Conservation (phyloP, 768 basidiomycete genomes). For the Dictyophora rubrovolvata region DNA sequence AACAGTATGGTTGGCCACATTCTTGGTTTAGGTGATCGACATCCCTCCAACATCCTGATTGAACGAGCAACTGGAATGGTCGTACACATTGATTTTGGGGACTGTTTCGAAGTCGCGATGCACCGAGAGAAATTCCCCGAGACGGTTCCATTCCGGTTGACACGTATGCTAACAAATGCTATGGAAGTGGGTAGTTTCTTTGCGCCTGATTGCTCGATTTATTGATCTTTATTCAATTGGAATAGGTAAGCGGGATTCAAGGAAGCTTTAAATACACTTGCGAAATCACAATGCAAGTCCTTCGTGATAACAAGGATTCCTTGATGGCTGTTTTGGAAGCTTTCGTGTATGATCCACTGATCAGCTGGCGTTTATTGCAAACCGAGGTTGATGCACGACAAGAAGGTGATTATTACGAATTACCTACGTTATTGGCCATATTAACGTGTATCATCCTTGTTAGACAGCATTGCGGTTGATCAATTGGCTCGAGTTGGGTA, state of each 20-base stretch:
- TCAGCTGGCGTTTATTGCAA: constrained; percentile 93
- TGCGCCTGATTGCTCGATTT: background rate
- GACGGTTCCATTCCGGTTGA: constrained; percentile 95
- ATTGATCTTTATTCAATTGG: background rate
- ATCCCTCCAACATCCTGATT: constrained; percentile 90
- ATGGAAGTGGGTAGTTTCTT: constrained; percentile 66
- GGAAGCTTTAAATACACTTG: constrained; percentile 94
- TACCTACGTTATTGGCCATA: constrained; percentile 3
- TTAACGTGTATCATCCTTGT: constrained; percentile 19
- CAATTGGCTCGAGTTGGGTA: constrained; percentile 62
- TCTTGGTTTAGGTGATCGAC: constrained; percentile 92
- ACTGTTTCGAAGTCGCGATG: constrained; percentile 98
- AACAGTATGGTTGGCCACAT: constrained; percentile 99
- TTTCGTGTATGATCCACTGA: constrained; percentile 96
- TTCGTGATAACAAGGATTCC: constrained; percentile 97
- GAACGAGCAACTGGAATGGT: constrained; percentile 89
- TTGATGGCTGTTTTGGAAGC: constrained; percentile 98
- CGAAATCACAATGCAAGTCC: constrained; percentile 95
- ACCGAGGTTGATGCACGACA: constrained; percentile 65
- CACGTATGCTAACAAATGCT: constrained; percentile 95
- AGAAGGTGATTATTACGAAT: constrained; percentile 40
- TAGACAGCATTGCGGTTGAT: constrained; percentile 42
- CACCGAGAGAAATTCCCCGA: constrained; percentile 98
- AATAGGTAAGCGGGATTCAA: constrained; percentile 91
- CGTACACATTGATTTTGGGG: constrained; percentile 95